phyloP scores from a whole-genome alignment of 345 rosid species.

The Clarkia xantiana region DNA sequence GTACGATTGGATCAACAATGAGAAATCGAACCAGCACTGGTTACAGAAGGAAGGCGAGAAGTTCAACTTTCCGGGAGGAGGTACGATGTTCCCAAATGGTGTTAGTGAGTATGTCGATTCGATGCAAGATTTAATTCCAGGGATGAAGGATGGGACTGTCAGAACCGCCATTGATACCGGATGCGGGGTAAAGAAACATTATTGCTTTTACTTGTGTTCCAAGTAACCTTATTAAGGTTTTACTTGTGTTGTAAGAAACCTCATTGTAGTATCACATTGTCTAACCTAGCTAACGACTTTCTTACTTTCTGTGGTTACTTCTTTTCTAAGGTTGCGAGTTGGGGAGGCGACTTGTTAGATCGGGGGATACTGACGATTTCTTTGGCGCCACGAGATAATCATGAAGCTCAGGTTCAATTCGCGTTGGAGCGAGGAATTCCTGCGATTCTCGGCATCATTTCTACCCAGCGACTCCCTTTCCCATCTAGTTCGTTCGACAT shows the following conservation, averaged over 20 bases:
- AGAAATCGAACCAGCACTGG: slow-evolving; percentile 96
- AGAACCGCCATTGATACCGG: slow-evolving; percentile 96
- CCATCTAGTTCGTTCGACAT: slow-evolving; percentile 92
- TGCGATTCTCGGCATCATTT: slow-evolving; percentile 91
- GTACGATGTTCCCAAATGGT: slow-evolving; percentile 94
- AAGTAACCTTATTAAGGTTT: neutral
- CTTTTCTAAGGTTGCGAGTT: slow-evolving; percentile 76
- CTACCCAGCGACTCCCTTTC: slow-evolving; percentile 92
- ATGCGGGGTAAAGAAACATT: slow-evolving; percentile 49
- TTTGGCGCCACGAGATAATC: slow-evolving; percentile 96
- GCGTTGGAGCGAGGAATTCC: slow-evolving; percentile 98
- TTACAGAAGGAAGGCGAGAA: slow-evolving; percentile 79
- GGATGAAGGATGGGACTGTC: slow-evolving; percentile 79
- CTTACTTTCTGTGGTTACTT: too few species aligned
- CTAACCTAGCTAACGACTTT: too few species aligned
- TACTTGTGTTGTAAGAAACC: neutral
- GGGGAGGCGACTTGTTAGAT: slow-evolving; percentile 97
- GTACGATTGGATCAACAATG: slow-evolving; percentile 88
- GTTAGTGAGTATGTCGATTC: slow-evolving; percentile 83
- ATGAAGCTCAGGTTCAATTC: slow-evolving; percentile 97
- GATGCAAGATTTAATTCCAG: slow-evolving; percentile 93
- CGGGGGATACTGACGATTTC: slow-evolving; percentile 76
- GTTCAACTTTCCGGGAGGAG: slow-evolving; percentile 93
- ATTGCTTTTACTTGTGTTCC: neutral
- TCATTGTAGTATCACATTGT: too few species aligned